Evolutionary conservation across 2,329 filamentous ascomycete genomes (phyloP).

Genomic region (Kalmusia sp.): DNA sequence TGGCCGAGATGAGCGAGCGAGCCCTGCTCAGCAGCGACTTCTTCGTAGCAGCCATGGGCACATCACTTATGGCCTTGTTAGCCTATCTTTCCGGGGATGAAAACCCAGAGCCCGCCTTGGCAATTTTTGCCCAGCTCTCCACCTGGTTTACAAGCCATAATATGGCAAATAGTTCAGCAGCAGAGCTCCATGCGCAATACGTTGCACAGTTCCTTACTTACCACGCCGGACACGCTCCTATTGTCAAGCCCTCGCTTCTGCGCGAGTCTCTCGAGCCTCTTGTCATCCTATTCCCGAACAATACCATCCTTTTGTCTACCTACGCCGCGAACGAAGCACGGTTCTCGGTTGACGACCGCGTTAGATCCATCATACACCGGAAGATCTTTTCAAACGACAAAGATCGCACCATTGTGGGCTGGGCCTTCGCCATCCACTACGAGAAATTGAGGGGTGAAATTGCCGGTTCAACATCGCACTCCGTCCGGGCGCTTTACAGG

Average conservation of each 20-base stretch:
- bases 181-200: conserved; percentile 74
- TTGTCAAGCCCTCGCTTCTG: conserved; percentile 72
- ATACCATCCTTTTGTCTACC: conserved; percentile 76
- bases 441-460: conserved; percentile 56
- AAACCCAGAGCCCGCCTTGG: conserved; percentile 46
- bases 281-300: conserved; percentile 72
- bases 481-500: conserved; percentile 63
- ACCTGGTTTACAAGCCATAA: conserved; percentile 32
- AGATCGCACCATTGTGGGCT: conserved; percentile 53
- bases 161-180: conserved; percentile 37
- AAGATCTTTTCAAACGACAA: conserved; percentile 40
- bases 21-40: conserved; percentile 57
- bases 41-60: conserved; percentile 58
- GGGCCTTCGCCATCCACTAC: conserved; percentile 62
- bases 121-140: conserved; percentile 40
- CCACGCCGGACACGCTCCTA: conserved; percentile 67
- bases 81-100: conserved; percentile 65
- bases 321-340: conserved; percentile 77
- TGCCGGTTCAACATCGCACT: conserved; percentile 56
- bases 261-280: conserved; percentile 68
- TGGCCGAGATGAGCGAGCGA: conserved; percentile 55
- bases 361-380: conserved; percentile 68
- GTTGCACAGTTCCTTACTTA: conserved; percentile 70
- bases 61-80: conserved; percentile 70
- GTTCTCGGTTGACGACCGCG: conserved; percentile 76